Evolutionary conservation across 129 eudicot genomes (phyloP).

Genomic region (Chrysanthemum lavandulifolium): DNA sequence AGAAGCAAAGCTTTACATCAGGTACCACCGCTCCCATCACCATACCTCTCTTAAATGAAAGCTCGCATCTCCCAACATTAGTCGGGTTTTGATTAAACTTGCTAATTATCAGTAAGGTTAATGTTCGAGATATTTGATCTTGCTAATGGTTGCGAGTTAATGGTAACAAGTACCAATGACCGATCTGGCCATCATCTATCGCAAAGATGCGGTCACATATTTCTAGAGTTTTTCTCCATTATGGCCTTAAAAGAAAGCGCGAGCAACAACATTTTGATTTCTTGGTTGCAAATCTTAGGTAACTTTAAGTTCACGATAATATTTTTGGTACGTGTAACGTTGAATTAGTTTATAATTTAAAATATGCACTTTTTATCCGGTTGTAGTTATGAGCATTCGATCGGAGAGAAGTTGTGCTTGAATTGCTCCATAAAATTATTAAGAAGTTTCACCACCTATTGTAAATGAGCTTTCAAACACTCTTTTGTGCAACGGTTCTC

Average conservation of each 20-base stretch:
- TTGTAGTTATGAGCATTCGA: conserved; percentile 72
- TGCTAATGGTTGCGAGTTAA: conserved; percentile 66
- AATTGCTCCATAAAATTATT: conserved; percentile 73
- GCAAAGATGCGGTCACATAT: conserved; percentile 71
- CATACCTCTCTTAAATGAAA: too few relatives aligned
- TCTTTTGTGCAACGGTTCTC: conserved; percentile 47
- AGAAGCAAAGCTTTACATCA: too few relatives aligned
- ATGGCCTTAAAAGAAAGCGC: conserved; percentile 53
- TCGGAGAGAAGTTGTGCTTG: conserved; percentile 87
- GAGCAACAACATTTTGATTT: conserved; percentile 63
- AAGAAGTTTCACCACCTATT: conserved; percentile 41
- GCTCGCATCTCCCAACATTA: too few relatives aligned
- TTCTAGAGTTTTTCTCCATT: conserved; percentile 69
- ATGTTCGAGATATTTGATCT: conserved; percentile 78
- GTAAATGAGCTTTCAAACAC: conserved; percentile 49
- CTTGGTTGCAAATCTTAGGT: conserved; percentile 67
- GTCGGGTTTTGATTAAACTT: too few relatives aligned
- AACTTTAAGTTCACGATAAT: conserved; percentile 3
- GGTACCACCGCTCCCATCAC: too few relatives aligned
- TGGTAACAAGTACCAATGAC: conserved; percentile 73
- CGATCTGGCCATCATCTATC: too few relatives aligned
- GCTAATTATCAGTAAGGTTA: too few relatives aligned
- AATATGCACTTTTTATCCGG: background rate
- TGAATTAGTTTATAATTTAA: background rate
- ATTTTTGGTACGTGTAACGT: background rate